Percentiles rank a stretch among this genome's conserved stretches.
Conservation (phyloP, 1,139 yeast species). For the Candida sp. region DNA sequence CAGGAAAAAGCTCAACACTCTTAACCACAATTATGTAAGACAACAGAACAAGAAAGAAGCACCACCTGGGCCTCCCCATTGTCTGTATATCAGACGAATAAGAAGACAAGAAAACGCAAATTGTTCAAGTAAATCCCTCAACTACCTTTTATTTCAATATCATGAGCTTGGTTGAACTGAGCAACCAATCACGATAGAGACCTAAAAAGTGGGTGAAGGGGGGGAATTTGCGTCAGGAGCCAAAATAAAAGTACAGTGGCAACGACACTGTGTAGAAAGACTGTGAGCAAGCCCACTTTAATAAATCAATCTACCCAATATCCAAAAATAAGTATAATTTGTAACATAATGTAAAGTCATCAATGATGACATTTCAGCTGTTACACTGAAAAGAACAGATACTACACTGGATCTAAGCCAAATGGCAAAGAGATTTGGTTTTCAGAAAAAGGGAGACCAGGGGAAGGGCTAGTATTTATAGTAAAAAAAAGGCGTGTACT, state of each 20-base stretch:
- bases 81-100: background rate
- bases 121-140: background rate
- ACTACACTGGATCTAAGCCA: conserved; percentile 99
- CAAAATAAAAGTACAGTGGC: conserved; percentile 88
- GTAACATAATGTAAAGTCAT: conserved; percentile 76
- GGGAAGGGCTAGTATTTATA: conserved; percentile 22
- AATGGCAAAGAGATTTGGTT: conserved; percentile 93
- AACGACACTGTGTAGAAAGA: conserved; percentile 83
- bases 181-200: conserved; percentile 27
- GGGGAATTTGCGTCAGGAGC: conserved; percentile 84
- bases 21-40: too few relatives aligned
- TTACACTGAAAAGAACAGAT: conserved; percentile 99
- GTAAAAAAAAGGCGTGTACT: conserved; percentile 5
- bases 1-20: background rate
- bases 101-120: background rate
- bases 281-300: conserved; percentile 87
- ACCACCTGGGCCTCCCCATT: too few relatives aligned
- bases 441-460: conserved; percentile 22
- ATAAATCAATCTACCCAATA: conserved; percentile 33
- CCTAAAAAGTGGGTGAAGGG: conserved; percentile 24
- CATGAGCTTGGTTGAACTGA: background rate
- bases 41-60: too few relatives aligned
- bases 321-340: conserved; percentile 78
- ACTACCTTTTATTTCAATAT: conserved; percentile 2
- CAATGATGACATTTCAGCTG: conserved; percentile 99